Percentiles rank a stretch among this genome's conserved stretches.
Evolutionary conservation across 352 stramenopile species (phyloP).

Genomic region (Paralagenidium karlingii): DNA sequence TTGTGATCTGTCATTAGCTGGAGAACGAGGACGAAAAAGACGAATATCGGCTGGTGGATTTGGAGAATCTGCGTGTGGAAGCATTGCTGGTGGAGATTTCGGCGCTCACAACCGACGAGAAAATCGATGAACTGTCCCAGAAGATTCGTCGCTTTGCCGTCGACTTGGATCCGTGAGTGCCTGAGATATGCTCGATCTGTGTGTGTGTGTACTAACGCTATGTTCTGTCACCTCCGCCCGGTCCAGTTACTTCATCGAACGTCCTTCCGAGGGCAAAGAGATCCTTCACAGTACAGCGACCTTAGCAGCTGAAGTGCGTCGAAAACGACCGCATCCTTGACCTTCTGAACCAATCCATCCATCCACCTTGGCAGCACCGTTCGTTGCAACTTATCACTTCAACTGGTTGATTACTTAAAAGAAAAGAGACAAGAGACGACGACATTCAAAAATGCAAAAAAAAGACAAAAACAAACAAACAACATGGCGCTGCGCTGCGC

Average conservation of each 20-base stretch:
- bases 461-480: too few species aligned
- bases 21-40: constrained; percentile 75
- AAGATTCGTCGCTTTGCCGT: constrained; percentile 73
- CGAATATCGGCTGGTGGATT: constrained; percentile 68
- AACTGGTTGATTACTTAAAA: too few species aligned
- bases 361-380: too few species aligned
- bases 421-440: too few species aligned
- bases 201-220: not conserved
- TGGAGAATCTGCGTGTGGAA: constrained; percentile 75
- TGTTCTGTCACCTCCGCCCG: too few species aligned
- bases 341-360: too few species aligned
- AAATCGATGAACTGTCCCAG: constrained; percentile 73
- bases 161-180: constrained; percentile 45
- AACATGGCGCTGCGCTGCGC: too few species aligned
- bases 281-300: constrained; percentile 74
- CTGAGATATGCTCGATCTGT: not conserved
- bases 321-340: constrained; percentile 58
- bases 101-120: constrained; percentile 71
- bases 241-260: constrained; percentile 82
- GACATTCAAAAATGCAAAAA: constrained; percentile 1
- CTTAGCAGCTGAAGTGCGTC: constrained; percentile 59
- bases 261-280: constrained; percentile 72
- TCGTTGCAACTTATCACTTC: too few species aligned
- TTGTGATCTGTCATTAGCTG: too few species aligned
- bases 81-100: constrained; percentile 80